Conservation (phyloP, 257 asterid species). For the Schizonepeta tenuifolia region DNA sequence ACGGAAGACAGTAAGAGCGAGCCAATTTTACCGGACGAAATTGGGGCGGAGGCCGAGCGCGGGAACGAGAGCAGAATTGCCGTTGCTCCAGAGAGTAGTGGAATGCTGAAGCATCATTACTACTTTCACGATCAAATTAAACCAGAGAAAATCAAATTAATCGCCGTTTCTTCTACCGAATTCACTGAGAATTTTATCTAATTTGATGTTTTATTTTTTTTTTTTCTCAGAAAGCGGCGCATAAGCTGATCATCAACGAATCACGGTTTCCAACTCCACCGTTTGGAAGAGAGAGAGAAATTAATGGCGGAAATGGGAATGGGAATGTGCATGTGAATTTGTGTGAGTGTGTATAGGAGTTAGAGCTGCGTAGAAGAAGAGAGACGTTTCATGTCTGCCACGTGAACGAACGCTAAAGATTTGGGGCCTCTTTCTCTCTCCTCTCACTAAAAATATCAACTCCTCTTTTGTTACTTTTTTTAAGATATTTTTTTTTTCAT, state of each 20-base stretch:
- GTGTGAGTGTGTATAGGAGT: slow-evolving; percentile 23
- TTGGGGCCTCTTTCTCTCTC: slow-evolving; percentile 4
- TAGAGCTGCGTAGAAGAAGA: slow-evolving; percentile 41
- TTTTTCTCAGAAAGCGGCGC: background rate
- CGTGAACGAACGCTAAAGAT: slow-evolving; percentile 37
- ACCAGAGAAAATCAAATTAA: background rate
- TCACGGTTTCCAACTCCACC: background rate
- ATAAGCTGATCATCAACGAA: background rate
- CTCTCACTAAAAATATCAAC: slow-evolving; percentile 15
- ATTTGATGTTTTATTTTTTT: no score
- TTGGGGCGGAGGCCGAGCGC: slow-evolving; percentile 27
- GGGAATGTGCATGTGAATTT: background rate
- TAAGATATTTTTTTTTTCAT: background rate
- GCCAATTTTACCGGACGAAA: slow-evolving; percentile 28
- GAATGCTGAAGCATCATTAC: slow-evolving; percentile 31
- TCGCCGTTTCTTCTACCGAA: background rate
- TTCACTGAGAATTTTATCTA: background rate
- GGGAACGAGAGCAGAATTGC: slow-evolving; percentile 33
- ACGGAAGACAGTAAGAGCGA: background rate
- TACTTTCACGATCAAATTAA: slow-evolving; percentile 23
- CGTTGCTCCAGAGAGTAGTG: slow-evolving; percentile 33
- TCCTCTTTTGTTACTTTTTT: background rate
- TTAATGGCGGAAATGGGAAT: slow-evolving; percentile 6
- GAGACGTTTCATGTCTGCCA: slow-evolving; percentile 41
- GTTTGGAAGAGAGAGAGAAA: background rate